Evolutionary conservation across 2,329 filamentous ascomycete species (phyloP).

Genomic region (Aspergillus neotritici): DNA sequence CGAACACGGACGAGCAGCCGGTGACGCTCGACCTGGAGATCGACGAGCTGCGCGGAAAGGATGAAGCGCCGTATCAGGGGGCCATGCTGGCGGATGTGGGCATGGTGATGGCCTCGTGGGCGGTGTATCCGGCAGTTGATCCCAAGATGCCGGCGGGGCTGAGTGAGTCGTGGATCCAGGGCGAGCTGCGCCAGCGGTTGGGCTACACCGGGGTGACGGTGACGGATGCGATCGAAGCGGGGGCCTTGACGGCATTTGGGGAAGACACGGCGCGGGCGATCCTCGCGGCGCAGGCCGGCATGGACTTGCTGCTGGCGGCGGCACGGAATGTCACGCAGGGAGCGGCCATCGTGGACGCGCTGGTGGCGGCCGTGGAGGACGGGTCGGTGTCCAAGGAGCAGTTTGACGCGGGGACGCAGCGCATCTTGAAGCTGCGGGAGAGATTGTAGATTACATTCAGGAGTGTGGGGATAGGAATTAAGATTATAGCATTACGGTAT

Average conservation of each 20-base stretch:
- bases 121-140: conserved; percentile 26
- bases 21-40: conserved; percentile 22
- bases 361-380: conserved; percentile 16
- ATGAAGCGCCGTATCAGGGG: conserved; percentile 20
- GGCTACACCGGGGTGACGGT: conserved; percentile 26
- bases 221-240: conserved; percentile 29
- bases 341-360: conserved; percentile 17
- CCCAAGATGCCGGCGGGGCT: conserved; percentile 19
- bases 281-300: conserved; percentile 23
- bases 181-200: conserved; percentile 20
- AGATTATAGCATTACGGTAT: no score
- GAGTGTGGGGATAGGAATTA: no score
- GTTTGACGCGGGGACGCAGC: conserved; percentile 14
- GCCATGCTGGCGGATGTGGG: conserved; percentile 23
- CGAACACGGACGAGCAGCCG: conserved; percentile 25
- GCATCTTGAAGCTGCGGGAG: conserved; percentile 9
- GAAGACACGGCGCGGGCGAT: conserved; percentile 18
- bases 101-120: conserved; percentile 30
- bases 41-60: conserved; percentile 18
- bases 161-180: conserved; percentile 21
- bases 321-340: conserved; percentile 26
- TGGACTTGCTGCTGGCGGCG: conserved; percentile 28
- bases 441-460: not conserved
- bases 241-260: conserved; percentile 19
- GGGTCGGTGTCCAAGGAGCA: conserved; percentile 8